Conservation (phyloP, 805 yeast genomes). For the Lipomyces sp. region DNA sequence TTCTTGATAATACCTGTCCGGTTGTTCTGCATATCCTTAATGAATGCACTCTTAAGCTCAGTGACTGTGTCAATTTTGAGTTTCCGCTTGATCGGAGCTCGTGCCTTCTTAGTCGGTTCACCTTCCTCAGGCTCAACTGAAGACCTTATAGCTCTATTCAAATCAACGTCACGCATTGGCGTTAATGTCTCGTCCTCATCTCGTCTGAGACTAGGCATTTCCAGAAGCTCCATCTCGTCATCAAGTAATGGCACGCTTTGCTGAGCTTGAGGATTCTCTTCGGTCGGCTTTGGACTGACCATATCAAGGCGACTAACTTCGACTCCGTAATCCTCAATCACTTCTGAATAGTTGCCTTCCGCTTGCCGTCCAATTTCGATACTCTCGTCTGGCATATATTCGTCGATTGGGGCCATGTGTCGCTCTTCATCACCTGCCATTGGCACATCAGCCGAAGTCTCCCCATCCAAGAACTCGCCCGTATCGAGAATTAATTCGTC, state of each 20-base stretch:
- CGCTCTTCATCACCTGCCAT: slow-evolving; percentile 1
- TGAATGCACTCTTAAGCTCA: slow-evolving; percentile 52
- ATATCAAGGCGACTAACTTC: slow-evolving; percentile 16
- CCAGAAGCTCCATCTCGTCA: slow-evolving; percentile 24
- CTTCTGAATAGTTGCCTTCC: slow-evolving; percentile 19
- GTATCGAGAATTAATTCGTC: slow-evolving; percentile 62
- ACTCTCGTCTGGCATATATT: slow-evolving; percentile 49
- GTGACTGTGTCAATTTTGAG: slow-evolving; percentile 51
- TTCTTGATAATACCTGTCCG: slow-evolving; percentile 38
- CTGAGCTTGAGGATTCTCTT: slow-evolving; percentile 14
- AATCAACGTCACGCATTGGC: slow-evolving; percentile 7
- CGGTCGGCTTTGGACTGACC: slow-evolving; percentile 3
- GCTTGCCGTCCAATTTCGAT: slow-evolving; percentile 48
- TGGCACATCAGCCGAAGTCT: not conserved
- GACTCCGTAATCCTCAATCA: slow-evolving; percentile 27
- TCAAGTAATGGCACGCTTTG: slow-evolving; percentile 9
- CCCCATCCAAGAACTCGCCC: slow-evolving; percentile 41
- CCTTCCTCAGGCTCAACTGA: not conserved
- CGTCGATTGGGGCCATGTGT: slow-evolving; percentile 33
- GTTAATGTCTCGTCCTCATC: slow-evolving; percentile 21
- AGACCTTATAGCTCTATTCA: not conserved
- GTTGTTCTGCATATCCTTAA: slow-evolving; percentile 45
- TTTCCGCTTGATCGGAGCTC: slow-evolving; percentile 45
- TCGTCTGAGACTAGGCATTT: slow-evolving; percentile 27
- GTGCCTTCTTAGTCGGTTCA: slow-evolving; percentile 10